Conservation (phyloP, 148 eudicot species). For the Talinum fruticosum region DNA sequence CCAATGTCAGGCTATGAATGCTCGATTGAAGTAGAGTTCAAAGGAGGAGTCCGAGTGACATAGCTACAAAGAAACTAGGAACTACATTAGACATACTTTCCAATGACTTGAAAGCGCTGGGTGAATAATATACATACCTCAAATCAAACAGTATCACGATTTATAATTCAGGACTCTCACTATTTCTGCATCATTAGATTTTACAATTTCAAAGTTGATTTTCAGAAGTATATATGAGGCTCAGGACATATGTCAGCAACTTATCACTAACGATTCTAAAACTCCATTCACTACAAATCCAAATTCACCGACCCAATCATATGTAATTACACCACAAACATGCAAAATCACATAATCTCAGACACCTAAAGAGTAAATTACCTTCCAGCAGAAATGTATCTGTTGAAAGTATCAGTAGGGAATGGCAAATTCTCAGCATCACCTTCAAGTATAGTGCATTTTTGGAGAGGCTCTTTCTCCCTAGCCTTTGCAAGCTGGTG, state of each 20-base stretch:
- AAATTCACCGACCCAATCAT: no score
- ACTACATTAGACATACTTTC: not conserved
- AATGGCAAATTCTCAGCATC: slow-evolving; percentile 97
- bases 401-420: slow-evolving; percentile 74
- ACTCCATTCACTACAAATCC: no score
- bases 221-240: not conserved
- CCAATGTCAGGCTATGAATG: not conserved
- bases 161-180: not conserved
- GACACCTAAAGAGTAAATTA: slow-evolving; percentile 8
- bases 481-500: slow-evolving; percentile 91
- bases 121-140: not conserved
- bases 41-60: no score
- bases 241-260: not conserved
- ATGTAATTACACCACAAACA: not conserved
- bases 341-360: not conserved
- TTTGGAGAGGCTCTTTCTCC: slow-evolving; percentile 74
- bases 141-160: not conserved
- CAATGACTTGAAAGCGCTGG: not conserved
- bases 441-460: slow-evolving; percentile 75
- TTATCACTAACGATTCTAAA: no score
- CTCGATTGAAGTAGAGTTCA: no score
- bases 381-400: slow-evolving; percentile 97
- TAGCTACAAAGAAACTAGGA: no score
- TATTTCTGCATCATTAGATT: no score
- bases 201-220: no score